Base-by-base conservation (phyloP, 768 basidiomycete genomes). In the Russula vinacea region DNA sequence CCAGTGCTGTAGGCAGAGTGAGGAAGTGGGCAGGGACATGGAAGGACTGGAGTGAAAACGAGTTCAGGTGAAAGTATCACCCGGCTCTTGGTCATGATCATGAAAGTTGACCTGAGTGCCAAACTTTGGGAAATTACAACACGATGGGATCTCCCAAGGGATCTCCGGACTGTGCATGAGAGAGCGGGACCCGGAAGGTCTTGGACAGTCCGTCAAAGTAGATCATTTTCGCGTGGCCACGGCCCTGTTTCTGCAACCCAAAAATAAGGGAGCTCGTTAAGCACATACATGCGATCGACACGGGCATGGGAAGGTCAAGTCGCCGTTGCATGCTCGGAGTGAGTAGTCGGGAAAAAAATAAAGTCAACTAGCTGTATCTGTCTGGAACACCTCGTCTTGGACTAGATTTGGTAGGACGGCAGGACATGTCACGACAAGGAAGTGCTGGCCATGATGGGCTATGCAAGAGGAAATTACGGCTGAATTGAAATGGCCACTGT, bases 81-180 rank as follows among this genome's bases (percentile, higher is more conserved):
- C 66, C 40, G 58, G 62, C 57, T 29, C 42, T 56, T 60, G 58
- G 66, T 33, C 7, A 19, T 22, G 8, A 40, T 58, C 29, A 47
- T 37, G 26, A 55, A 60, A 47, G 40, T 50, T 19, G 63, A 65
- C 65, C 58, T 52, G 16, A 24, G 32, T 39, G n/a, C 66, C 58
- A 60, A 64, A 56, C 54, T 39, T 2, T 56, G 33, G 63, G 58
- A 65, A 10, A 56, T 67, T 67, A 67, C 62, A 37, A 64, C 58
- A 65, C 54, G 57, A 65, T 65, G 49, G 29, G 66, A 67, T 66
- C 62, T 65, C 58, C 57, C 63, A 53, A 44, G 49, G 29, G 66
- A 67, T 66, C 62, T 65, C 58, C 57, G 66, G 58, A 44, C 5
- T 16, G 49, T 40, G 58, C 58, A 56, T 59, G 40, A 42, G 37